A percentile compares a stretch with the other conserved stretches of the same genome.
Evolutionary conservation across 352 stramenopile species (phyloP).

Genomic region (Pythium coloratum): DNA sequence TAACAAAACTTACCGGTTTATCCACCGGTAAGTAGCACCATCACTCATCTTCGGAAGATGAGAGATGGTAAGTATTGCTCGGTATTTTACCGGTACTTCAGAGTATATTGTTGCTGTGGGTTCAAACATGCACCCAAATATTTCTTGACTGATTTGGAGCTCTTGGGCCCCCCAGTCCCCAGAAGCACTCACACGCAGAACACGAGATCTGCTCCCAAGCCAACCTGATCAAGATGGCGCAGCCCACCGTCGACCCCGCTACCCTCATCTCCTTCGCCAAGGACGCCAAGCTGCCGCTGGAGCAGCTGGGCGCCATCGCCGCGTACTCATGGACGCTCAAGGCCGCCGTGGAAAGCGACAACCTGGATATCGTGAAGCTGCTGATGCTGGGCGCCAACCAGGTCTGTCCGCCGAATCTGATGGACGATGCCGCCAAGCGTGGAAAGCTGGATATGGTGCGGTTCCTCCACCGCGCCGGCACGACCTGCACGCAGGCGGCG

Average conservation of each 20-base stretch:
- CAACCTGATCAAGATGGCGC: constrained; percentile 4
- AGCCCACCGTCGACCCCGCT: not conserved
- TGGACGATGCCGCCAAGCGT: constrained; percentile 36
- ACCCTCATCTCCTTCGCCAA: constrained; percentile 17
- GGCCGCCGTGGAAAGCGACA: constrained; percentile 29
- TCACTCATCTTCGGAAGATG: too few relatives aligned
- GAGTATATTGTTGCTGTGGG: not conserved
- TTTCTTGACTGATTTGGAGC: too few relatives aligned
- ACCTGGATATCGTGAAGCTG: constrained; percentile 37
- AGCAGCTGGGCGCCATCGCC: constrained; percentile 46
- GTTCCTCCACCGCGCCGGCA: constrained; percentile 38
- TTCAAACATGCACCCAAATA: not conserved
- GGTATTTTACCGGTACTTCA: not conserved
- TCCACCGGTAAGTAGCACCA: not conserved
- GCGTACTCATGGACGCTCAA: constrained; percentile 44
- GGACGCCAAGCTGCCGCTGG: constrained; percentile 38
- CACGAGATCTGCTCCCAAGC: not conserved
- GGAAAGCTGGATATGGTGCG: constrained; percentile 42
- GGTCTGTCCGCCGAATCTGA: constrained; percentile 27
- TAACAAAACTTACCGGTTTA: not conserved
- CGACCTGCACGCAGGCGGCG: constrained; percentile 36
- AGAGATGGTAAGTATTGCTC: too few relatives aligned
- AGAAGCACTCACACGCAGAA: not conserved
- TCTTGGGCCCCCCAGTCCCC: too few relatives aligned
- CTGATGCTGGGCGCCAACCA: constrained; percentile 33